Conservation (phyloP, 495 filamentous ascomycete species). For the Barbatosphaeria neglecta region DNA sequence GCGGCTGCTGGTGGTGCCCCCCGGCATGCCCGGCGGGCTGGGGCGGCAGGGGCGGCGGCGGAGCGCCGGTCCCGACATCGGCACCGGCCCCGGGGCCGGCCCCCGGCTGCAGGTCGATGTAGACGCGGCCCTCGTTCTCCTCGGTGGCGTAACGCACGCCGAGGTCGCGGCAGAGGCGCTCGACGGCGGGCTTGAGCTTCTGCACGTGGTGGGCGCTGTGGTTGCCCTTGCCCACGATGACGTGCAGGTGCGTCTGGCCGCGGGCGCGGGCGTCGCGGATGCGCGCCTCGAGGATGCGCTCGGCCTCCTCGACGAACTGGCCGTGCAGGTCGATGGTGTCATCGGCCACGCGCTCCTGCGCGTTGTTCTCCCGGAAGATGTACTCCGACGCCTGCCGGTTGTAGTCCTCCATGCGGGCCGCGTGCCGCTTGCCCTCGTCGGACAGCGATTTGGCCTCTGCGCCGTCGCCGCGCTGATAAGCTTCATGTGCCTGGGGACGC, state of each 20-base stretch:
- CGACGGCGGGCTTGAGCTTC: slow-evolving; percentile 86
- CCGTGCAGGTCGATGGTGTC: slow-evolving; percentile 94
- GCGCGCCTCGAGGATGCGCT: slow-evolving; percentile 72
- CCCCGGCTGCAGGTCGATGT: slow-evolving; percentile 34
- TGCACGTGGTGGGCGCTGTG: slow-evolving; percentile 69
- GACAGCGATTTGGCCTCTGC: slow-evolving; percentile 68
- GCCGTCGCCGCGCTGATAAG: slow-evolving; percentile 70
- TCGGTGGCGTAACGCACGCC: slow-evolving; percentile 75
- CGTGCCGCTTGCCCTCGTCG: slow-evolving; percentile 76
- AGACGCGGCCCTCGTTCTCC: slow-evolving; percentile 78
- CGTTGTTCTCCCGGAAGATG: slow-evolving; percentile 92
- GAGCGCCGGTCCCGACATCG: slow-evolving; percentile 14
- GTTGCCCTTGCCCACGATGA: slow-evolving; percentile 89
- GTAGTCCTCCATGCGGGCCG: slow-evolving; percentile 63
- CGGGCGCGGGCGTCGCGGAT: slow-evolving; percentile 60
- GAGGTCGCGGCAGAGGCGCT: slow-evolving; percentile 68
- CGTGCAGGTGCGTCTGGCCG: slow-evolving; percentile 59
- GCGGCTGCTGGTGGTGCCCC: slow-evolving; percentile 18
- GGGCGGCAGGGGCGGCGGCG: slow-evolving; percentile 36
- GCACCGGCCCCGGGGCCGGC: too few species aligned
- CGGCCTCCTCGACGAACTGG: slow-evolving; percentile 86
- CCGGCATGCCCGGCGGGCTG: slow-evolving; percentile 26
- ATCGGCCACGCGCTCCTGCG: slow-evolving; percentile 49
- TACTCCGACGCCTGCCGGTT: slow-evolving; percentile 84
- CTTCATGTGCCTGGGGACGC: slow-evolving; percentile 51